Evolutionary conservation across 208 protist genomes (phyloP), one percentile per base, ranked within the genome.

Genomic region (Acanthamoeba lenticulata): DNA sequence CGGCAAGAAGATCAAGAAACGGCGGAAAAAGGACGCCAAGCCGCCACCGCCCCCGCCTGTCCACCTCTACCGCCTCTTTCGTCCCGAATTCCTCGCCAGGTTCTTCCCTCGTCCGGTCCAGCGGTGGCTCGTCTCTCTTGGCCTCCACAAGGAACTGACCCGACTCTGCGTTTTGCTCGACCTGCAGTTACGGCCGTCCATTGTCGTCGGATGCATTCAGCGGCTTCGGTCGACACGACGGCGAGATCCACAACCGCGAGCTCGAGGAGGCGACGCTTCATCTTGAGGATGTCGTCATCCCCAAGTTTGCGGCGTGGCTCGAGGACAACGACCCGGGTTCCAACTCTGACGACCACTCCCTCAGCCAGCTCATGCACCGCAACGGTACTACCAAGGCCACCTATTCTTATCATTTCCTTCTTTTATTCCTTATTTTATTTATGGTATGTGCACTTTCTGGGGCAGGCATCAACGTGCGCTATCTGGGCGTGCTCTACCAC

Each of bases 391-490:
- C n/a, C n/a, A n/a, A n/a, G n/a, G n/a, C 7, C 7, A 36, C 29
- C 27, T 36, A 11, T 72, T 32, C 65, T 15, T 5, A 5, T 21
- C 6, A 44, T 83, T 29, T 4, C 17, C 32, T 9, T 52, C 38
- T 32, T 42, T 21, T 36, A 86, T n/a, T 55, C 32, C 11, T 24
- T 5, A 24, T 27, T 27, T 49, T 9, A 45, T 13, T 29, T 42
- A 32, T 42, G 19, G 17, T 24, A 7, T 15, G 17, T 24, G 49
- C 5, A 5, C 49, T 57, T 57, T 24, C 13, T 57, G 4, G 19
- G 27, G 27, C 15, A 60, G 89, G 89, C 89, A 93, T 93, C 65
- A 93, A 93, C 65, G 89, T 93, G 7, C 89, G 89, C 7, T 93
- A 93, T 79, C 65, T 93, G 38, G 55, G 62, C 45, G 55, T 90